Percentiles rank a stretch among this genome's conserved stretches.
Conservation (phyloP, 2,329 filamentous ascomycete species). For the Canariomyces notabilis region DNA sequence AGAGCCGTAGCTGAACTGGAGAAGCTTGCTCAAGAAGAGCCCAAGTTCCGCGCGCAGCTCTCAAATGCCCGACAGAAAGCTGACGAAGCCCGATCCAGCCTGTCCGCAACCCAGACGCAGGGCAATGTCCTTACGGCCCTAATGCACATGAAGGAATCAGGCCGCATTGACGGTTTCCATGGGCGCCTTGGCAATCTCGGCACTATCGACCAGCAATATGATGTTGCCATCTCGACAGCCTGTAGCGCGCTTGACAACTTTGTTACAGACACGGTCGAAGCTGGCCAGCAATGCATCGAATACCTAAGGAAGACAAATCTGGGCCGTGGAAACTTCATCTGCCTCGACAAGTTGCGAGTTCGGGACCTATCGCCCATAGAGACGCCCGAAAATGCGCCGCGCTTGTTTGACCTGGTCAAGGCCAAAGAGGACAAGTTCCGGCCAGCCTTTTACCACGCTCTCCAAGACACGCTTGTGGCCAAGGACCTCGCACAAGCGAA, state of each 20-base stretch:
- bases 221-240: constrained; percentile 96
- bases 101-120: constrained; percentile 85
- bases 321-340: constrained; percentile 94
- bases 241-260: constrained; percentile 91
- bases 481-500: constrained; percentile 93
- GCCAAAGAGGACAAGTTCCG: constrained; percentile 82
- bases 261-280: constrained; percentile 92
- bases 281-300: constrained; percentile 96
- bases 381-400: constrained; percentile 87
- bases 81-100: constrained; percentile 86
- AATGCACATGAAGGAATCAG: constrained; percentile 93
- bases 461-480: constrained; percentile 92
- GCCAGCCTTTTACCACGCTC: constrained; percentile 89
- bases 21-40: constrained; percentile 70
- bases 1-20: constrained; percentile 68
- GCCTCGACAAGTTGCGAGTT: constrained; percentile 77
- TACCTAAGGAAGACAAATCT: constrained; percentile 96
- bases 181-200: constrained; percentile 91
- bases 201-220: constrained; percentile 88
- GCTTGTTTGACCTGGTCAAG: constrained; percentile 88
- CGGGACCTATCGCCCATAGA: constrained; percentile 74
- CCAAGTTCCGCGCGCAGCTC: constrained; percentile 74
- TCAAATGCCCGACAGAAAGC: constrained; percentile 91
- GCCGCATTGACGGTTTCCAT: constrained; percentile 94
- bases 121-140: constrained; percentile 87